Evolutionary conservation across 441 rosid genomes (phyloP), one percentile per base, ranked within the genome.

Genomic region (Pelargonium exstipulatum): DNA sequence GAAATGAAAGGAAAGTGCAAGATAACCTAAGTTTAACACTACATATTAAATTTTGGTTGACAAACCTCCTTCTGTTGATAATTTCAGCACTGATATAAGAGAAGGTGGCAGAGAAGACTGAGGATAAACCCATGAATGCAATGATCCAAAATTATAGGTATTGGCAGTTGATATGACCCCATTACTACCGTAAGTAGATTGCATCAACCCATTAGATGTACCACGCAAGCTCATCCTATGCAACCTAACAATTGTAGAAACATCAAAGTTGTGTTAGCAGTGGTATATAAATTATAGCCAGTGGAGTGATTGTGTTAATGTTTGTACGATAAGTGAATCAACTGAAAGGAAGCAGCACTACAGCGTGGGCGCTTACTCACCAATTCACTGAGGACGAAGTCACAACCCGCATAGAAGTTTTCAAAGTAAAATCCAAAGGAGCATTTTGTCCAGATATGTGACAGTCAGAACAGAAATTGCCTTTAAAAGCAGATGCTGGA

Each of bases 121-220:
- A 63, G 99, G 99, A 76, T 90, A 85, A 72, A 92, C 78, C 98
- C 99, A 95, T 1, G 99, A 95, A 81, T 89, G 88, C 73, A 95
- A 81, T 32, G 90, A 80, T 76, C 79, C 76, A 64, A 90, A 75
- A 76, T 79, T 73, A 66, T 78, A 73, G 58, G 79, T 77, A 67
- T 80, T 84, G 68, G 78, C 78, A 76, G 77, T 68, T 58, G 74
- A 65, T 62, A 74, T 71, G 68, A 76, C 57, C 68, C 84, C 81
- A 13, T 83, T 71, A 78, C 79, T 67, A 71, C 77, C 22, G 70
- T 75, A 73, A 37, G 64, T 63, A 70, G 62, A 64, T 61, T 71
- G 80, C 77, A 80, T 80, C 79, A 20, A 73, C 53, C 46, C 71
- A 65, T 26, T 84, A 77, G 40, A 67, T 75, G 57, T 82, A 70